A percentile compares a stretch with the other conserved stretches of the same genome.
Conservation (phyloP, 2,329 filamentous ascomycete species). For the Volutella citrinella region DNA sequence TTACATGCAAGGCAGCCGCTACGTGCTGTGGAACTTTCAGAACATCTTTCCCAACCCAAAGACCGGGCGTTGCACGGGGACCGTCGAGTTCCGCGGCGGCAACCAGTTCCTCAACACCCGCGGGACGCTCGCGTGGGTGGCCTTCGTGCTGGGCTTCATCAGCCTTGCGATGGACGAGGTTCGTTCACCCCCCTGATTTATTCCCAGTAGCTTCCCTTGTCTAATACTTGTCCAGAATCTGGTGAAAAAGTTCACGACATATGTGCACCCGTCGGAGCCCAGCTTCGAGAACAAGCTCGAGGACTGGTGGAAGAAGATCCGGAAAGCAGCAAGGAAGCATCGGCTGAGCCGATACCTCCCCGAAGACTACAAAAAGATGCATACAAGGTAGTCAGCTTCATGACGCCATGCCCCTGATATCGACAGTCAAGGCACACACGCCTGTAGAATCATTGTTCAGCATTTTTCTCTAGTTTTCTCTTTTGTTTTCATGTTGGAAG, state of each 20-base stretch:
- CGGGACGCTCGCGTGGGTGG: slow-evolving; percentile 37
- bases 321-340: slow-evolving; percentile 33
- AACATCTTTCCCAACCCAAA: slow-evolving; percentile 37
- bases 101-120: slow-evolving; percentile 37
- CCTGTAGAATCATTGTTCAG: not conserved
- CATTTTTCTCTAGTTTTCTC: slow-evolving; percentile 4
- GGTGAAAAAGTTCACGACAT: slow-evolving; percentile 25
- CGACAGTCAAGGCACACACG: slow-evolving; percentile 3
- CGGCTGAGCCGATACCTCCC: slow-evolving; percentile 33
- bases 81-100: slow-evolving; percentile 38
- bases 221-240: slow-evolving; percentile 31
- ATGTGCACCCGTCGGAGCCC: slow-evolving; percentile 25
- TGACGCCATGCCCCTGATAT: too few relatives aligned
- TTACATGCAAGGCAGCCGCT: slow-evolving; percentile 38
- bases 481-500: slow-evolving; percentile 4
- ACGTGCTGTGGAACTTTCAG: slow-evolving; percentile 40
- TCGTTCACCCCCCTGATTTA: too few relatives aligned
- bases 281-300: slow-evolving; percentile 27
- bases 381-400: slow-evolving; percentile 20
- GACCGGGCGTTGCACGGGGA: slow-evolving; percentile 35
- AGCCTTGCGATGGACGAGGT: slow-evolving; percentile 35
- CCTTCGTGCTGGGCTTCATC: slow-evolving; percentile 37
- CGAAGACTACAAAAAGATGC: slow-evolving; percentile 31
- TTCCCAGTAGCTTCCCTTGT: too few relatives aligned
- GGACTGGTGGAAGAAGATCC: slow-evolving; percentile 34